Base-by-base conservation (phyloP, 2,329 filamentous ascomycete genomes). In the Knufia petricola region DNA sequence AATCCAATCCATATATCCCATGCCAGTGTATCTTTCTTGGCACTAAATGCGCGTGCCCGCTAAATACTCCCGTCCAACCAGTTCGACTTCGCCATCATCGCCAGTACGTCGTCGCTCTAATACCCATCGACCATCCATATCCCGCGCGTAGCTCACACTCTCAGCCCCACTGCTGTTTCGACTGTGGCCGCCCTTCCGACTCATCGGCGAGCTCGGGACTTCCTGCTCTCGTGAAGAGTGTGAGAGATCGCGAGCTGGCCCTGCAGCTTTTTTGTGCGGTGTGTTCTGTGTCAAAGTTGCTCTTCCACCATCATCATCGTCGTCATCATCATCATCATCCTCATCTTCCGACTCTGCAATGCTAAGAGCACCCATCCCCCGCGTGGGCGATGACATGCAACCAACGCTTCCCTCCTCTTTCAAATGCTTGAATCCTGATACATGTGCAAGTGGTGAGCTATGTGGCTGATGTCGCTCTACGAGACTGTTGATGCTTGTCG, bases 401-500 rank as follows among this genome's bases (percentile, higher is more conserved):
- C 15, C 37, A 24, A 53, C 51, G 2, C 53, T 52, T 8, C 51
- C 46, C 17, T 52, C 50, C n/a, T 17, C 13, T 12, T 34, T 26
- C 34, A 38, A 23, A 24, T 45, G 36, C 62, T 10, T 60, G 50
- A 19, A 61, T 48, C 40, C 62, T n/a, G 55, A 56, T 46, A 48
- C 40, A 46, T 57, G 55, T 12, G 63, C 60, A 49, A 67, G 59
- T 2, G 68, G 67, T 15, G 69, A 69, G 37, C 66, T 57, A 23
- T 56, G 50, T 4, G 54, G 42, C 40, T 59, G 65, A 49, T 67
- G 70, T 39, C 55, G 49, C 19, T 62, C 63, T 19, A 64, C 64
- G 52, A 65, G 64, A 54, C 77, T 84, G 45, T 73, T 72, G 4
- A 88, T 66, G 58, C 85, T 90, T 1, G 76, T 80, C 59, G 87